phyloP scores from a whole-genome alignment of 371 early-diverging fungal species.

The Rhizopus sp. region DNA sequence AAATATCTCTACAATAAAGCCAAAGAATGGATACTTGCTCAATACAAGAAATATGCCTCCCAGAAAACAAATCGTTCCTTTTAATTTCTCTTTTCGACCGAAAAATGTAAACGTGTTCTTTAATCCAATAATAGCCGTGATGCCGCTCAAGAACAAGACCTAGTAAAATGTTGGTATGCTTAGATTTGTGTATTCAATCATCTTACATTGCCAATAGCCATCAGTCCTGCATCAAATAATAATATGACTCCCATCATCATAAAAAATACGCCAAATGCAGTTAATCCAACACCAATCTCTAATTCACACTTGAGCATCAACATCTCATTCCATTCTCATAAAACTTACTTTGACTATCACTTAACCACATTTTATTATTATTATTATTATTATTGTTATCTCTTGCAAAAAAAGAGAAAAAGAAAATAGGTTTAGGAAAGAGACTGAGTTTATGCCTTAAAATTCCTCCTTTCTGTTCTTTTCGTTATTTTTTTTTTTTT shows the following conservation, averaged over 20 bases:
- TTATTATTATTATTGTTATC: not conserved
- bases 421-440: not conserved
- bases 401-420: not conserved
- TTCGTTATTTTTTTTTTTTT: too few species aligned
- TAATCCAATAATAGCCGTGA: slow-evolving; percentile 87
- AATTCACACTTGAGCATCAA: slow-evolving; percentile 8
- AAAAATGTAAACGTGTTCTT: slow-evolving; percentile 86
- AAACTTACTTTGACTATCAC: slow-evolving; percentile 79
- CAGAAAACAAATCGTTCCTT: slow-evolving; percentile 90
- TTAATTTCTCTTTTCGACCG: slow-evolving; percentile 76
- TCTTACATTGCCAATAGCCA: slow-evolving; percentile 95
- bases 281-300: slow-evolving; percentile 96
- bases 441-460: too few species aligned
- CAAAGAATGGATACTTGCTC: slow-evolving; percentile 84
- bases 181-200: not conserved
- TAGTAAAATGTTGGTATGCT: slow-evolving; percentile 23
- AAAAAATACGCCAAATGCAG: slow-evolving; percentile 94
- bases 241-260: slow-evolving; percentile 90
- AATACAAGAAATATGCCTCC: slow-evolving; percentile 91
- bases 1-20: slow-evolving; percentile 89
- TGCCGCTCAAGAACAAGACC: slow-evolving; percentile 90
- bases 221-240: slow-evolving; percentile 93
- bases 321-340: not conserved
- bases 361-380: slow-evolving; percentile 68
- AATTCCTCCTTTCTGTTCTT: not conserved